phyloP scores from a whole-genome alignment of 495 filamentous ascomycete genomes.

The Aspergillus indologenus region DNA sequence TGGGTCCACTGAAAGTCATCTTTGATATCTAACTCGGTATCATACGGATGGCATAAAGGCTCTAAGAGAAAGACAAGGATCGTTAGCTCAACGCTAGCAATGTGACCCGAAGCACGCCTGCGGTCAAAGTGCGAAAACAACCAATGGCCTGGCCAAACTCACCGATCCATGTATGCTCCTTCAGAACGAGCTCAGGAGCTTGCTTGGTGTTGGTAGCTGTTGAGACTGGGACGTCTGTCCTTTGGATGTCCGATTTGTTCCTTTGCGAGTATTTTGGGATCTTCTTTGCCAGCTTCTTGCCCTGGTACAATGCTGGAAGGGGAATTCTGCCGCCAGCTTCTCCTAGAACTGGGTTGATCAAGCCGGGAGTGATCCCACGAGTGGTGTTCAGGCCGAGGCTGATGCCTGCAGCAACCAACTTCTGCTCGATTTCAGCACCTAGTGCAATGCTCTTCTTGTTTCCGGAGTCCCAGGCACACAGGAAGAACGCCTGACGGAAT shows the following conservation, averaged over 20 bases:
- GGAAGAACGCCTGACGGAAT: slow-evolving; percentile 17
- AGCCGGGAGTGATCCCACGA: slow-evolving; percentile 29
- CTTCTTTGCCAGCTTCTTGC: neutral
- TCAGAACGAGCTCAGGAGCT: neutral
- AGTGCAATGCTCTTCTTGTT: slow-evolving; percentile 15
- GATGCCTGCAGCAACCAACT: slow-evolving; percentile 10
- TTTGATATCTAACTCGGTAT: neutral
- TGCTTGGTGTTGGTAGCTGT: neutral
- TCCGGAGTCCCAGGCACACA: slow-evolving; percentile 23
- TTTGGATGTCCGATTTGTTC: neutral
- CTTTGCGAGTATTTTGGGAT: neutral
- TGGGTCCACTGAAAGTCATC: neutral
- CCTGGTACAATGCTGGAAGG: slow-evolving; percentile 4
- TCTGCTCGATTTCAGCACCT: neutral
- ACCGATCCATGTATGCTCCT: neutral
- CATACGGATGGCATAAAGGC: neutral
- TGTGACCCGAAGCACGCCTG: no score
- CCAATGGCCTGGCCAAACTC: neutral
- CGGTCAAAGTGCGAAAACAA: neutral
- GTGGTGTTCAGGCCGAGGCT: slow-evolving; percentile 22
- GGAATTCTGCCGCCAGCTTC: slow-evolving; percentile 18
- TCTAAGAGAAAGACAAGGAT: neutral
- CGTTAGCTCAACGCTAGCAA: neutral
- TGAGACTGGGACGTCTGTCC: neutral
- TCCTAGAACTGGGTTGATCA: slow-evolving; percentile 21